A percentile compares a stretch with the other conserved stretches of the same genome.
Conservation (phyloP, 495 filamentous ascomycete species). For the Tuber calosporum region DNA sequence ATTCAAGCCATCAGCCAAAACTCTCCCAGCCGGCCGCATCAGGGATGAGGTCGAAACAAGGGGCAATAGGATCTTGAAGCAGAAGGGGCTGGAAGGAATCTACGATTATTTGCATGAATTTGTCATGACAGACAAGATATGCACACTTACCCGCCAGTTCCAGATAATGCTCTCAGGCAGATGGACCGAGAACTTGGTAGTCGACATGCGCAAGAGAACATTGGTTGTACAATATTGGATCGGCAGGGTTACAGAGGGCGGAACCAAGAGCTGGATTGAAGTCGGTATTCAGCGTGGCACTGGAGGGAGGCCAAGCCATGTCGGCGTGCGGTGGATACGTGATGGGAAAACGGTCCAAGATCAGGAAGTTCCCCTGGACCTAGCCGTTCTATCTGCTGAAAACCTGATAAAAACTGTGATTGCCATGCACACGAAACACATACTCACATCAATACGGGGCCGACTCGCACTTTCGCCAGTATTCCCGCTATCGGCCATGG, state of each 20-base stretch:
- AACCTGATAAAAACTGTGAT: slow-evolving; percentile 64
- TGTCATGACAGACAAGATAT: slow-evolving; percentile 79
- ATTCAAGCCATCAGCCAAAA: slow-evolving; percentile 58
- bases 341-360: slow-evolving; percentile 65
- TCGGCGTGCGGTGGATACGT: slow-evolving; percentile 78
- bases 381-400: slow-evolving; percentile 62
- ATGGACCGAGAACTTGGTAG: slow-evolving; percentile 68
- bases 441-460: slow-evolving; percentile 55
- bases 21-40: slow-evolving; percentile 54
- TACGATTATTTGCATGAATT: slow-evolving; percentile 79
- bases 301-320: slow-evolving; percentile 44
- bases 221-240: slow-evolving; percentile 88
- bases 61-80: slow-evolving; percentile 60
- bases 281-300: slow-evolving; percentile 40
- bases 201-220: slow-evolving; percentile 69
- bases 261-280: slow-evolving; percentile 69
- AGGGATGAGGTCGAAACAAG: slow-evolving; percentile 59
- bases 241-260: slow-evolving; percentile 49
- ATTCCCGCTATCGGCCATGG: slow-evolving; percentile 52
- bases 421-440: slow-evolving; percentile 61
- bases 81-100: slow-evolving; percentile 64
- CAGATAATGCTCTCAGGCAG: slow-evolving; percentile 55
- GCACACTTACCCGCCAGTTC: slow-evolving; percentile 68
- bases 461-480: slow-evolving; percentile 53
- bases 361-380: slow-evolving; percentile 57